Evolutionary conservation across 176 grass and related monocot genomes (phyloP), one percentile per base, ranked within the genome.

Genomic region (Stipa capillata): DNA sequence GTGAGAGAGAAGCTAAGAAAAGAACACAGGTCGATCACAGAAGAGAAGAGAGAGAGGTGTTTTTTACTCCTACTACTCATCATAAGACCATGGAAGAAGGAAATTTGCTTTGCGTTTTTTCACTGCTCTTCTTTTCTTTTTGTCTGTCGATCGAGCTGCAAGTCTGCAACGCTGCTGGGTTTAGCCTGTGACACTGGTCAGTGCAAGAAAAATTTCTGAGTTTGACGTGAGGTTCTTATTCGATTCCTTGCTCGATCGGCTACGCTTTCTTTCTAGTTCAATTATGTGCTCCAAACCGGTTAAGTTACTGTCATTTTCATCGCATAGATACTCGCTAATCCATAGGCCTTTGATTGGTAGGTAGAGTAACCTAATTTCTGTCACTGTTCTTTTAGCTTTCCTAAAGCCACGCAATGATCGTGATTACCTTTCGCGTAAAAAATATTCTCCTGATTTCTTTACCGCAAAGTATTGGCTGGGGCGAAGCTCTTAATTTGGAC

Each of bases 201-300:
- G 50, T 41, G 51, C 50, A 52, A 59, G n/a, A 59, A 36, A 65
- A 65, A 11, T 8, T 7, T 4, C 4, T 0, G 14, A 13, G 58
- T 32, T 75, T 68, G 69, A 68, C 40, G 23, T 7, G 61, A 82
- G 33, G 41, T 31, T 69, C 55, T 23, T 58, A 68, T 81, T 86
- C 70, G 60, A 75, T 76, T 40, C 32, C 23, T 4, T 10, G 50
- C 34, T 62, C 60, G 58, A 50, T 35, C 15, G 3, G 2, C 35
- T 62, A n/a, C n/a, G n/a, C n/a, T 72, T 27, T 60, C 18, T 15
- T 67, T 3, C 3, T 15, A 11, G 42, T 64, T 41, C 75, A 56
- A 29, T 35, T 69, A 27, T 39, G 3, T 58, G 77, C 37, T 58
- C 12, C 41, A 51, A 17, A 78, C 56, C 64, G 50, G 83, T 33